phyloP scores from a whole-genome alignment of 108 stramenopile genomes.

The Stephanodiscus minutulus region DNA sequence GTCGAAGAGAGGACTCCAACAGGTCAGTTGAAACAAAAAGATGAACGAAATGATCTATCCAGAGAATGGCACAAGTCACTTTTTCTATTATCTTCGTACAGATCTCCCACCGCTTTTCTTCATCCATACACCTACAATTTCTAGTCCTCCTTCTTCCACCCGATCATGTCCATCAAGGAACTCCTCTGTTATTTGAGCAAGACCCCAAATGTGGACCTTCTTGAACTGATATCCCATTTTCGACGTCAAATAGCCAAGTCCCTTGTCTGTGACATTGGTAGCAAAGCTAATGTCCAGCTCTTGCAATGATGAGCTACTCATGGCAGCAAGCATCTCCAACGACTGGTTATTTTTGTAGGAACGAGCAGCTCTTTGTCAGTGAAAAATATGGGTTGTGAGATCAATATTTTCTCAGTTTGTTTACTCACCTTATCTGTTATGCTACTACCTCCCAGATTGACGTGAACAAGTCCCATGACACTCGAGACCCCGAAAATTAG shows the following conservation, averaged over 20 bases:
- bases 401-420: slow-evolving; percentile 43
- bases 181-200: slow-evolving; percentile 76
- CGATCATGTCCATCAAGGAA: slow-evolving; percentile 84
- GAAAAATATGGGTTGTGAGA: slow-evolving; percentile 40
- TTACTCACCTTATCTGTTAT: slow-evolving; percentile 20
- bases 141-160: slow-evolving; percentile 60
- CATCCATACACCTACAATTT: slow-evolving; percentile 86
- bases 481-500: slow-evolving; percentile 27
- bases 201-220: slow-evolving; percentile 77
- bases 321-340: slow-evolving; percentile 71
- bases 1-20: too few relatives aligned
- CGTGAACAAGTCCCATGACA: slow-evolving; percentile 41
- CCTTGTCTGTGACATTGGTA: slow-evolving; percentile 64
- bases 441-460: slow-evolving; percentile 32
- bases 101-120: slow-evolving; percentile 67
- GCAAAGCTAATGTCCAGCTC: slow-evolving; percentile 79
- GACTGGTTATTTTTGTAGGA: background rate
- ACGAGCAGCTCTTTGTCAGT: slow-evolving; percentile 33
- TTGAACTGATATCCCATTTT: slow-evolving; percentile 60
- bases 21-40: too few relatives aligned
- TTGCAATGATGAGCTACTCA: slow-evolving; percentile 55
- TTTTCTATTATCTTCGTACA: slow-evolving; percentile 15
- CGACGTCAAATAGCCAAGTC: slow-evolving; percentile 78
- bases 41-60: too few relatives aligned
- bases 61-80: too few relatives aligned